Evolutionary conservation across 2,329 filamentous ascomycete species (phyloP).

Genomic region (Nigrospora sphaerica): DNA sequence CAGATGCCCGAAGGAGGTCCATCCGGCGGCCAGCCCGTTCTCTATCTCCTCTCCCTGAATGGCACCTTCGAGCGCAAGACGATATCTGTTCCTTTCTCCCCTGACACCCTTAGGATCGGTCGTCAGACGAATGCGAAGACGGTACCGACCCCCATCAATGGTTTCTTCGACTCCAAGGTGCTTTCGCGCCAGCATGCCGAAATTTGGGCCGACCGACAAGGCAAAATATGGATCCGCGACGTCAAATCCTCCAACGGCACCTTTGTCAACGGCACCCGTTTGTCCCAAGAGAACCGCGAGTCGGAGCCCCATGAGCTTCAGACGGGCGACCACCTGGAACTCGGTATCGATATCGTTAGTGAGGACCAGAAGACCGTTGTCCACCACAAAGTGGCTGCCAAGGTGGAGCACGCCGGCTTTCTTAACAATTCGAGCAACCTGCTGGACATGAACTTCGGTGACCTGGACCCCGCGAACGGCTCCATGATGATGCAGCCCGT

Average conservation of each 20-base stretch:
- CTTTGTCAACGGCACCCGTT: slow-evolving; percentile 85
- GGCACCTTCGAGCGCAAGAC: slow-evolving; percentile 96
- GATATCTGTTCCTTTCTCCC: slow-evolving; percentile 84
- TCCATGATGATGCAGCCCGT: slow-evolving; percentile 64
- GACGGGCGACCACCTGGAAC: slow-evolving; percentile 83
- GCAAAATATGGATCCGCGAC: slow-evolving; percentile 93
- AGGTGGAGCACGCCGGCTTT: slow-evolving; percentile 90
- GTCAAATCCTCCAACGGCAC: slow-evolving; percentile 98
- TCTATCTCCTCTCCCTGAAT: slow-evolving; percentile 85
- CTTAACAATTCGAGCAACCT: slow-evolving; percentile 68
- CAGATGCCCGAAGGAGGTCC: slow-evolving; percentile 51
- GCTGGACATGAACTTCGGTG: slow-evolving; percentile 84
- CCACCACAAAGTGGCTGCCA: slow-evolving; percentile 95
- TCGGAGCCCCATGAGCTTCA: slow-evolving; percentile 92
- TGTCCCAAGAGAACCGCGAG: slow-evolving; percentile 92
- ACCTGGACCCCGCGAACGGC: slow-evolving; percentile 75
- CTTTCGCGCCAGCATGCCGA: slow-evolving; percentile 94
- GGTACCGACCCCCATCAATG: slow-evolving; percentile 81
- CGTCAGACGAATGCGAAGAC: slow-evolving; percentile 97
- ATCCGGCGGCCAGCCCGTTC: slow-evolving; percentile 65
- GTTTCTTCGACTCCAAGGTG: slow-evolving; percentile 97
- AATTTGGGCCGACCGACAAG: slow-evolving; percentile 75
- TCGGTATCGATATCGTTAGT: slow-evolving; percentile 97
- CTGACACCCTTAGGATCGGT: slow-evolving; percentile 91
- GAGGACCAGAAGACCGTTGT: slow-evolving; percentile 98